A percentile compares a stretch with the other conserved stretches of the same genome.
phyloP scores from a whole-genome alignment of 2,329 filamentous ascomycete species.

The Hymenoscyphus scutula region DNA sequence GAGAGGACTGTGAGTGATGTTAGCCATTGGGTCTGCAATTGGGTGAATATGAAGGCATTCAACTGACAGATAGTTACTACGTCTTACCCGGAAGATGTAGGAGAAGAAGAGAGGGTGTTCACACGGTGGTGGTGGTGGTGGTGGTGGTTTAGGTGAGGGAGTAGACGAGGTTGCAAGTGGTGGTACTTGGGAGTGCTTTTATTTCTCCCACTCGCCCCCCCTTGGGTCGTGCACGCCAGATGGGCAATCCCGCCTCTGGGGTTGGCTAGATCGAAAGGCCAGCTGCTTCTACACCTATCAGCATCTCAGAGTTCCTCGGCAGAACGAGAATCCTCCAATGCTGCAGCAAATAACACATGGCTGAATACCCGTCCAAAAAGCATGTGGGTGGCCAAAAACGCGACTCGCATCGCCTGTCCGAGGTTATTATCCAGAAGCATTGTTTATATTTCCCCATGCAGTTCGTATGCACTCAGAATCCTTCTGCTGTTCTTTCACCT shows the following conservation, averaged over 20 bases:
- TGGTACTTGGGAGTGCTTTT: neutral
- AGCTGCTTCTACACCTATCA: neutral
- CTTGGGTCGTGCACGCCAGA: neutral
- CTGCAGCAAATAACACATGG: neutral
- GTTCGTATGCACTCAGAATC: neutral
- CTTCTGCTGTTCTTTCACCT: neutral
- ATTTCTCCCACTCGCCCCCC: neutral
- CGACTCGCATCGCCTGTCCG: neutral
- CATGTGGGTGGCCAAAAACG: conserved; percentile 1
- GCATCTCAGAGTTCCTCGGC: neutral
- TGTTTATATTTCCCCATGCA: neutral
- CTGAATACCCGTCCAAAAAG: neutral
- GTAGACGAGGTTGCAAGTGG: neutral
- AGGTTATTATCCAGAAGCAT: neutral
- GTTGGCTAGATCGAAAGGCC: neutral
- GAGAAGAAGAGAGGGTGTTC: neutral
- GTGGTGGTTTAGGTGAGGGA: neutral
- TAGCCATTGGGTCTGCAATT: conserved; percentile 7
- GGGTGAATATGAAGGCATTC: neutral
- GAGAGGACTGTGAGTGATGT: conserved; percentile 5
- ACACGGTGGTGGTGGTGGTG: neutral
- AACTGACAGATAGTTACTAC: neutral
- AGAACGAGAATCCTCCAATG: neutral
- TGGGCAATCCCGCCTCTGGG: neutral
- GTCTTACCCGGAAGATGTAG: neutral